phyloP scores from a whole-genome alignment of 2,329 filamentous ascomycete species.

The Microsporum audouinii region DNA sequence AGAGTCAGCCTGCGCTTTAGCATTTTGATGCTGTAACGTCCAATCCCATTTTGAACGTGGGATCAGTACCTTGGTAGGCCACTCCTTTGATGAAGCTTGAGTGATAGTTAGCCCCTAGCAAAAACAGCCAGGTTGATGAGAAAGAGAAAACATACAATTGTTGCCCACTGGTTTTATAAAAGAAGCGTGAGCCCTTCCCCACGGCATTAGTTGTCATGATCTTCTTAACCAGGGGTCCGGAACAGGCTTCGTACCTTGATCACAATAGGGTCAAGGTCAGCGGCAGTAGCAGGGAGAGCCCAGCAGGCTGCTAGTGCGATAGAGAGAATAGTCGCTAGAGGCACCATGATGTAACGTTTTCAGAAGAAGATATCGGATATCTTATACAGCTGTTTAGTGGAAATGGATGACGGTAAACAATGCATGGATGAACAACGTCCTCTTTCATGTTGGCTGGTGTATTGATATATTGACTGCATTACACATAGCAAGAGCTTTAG shows the following conservation, averaged over 20 bases:
- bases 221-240: background rate
- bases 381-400: background rate
- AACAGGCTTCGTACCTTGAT: constrained; percentile 46
- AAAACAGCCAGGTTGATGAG: background rate
- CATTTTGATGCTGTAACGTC: background rate
- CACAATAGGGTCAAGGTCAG: constrained; percentile 46
- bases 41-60: background rate
- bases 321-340: background rate
- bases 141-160: constrained; percentile 45
- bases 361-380: background rate
- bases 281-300: constrained; percentile 26
- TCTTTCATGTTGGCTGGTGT: background rate
- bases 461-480: background rate
- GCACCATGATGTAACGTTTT: background rate
- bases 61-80: constrained; percentile 59
- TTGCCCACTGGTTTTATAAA: constrained; percentile 69
- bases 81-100: constrained; percentile 73
- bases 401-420: background rate
- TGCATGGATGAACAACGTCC: background rate
- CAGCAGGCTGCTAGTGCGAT: background rate
- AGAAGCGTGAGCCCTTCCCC: constrained; percentile 65
- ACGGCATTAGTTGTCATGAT: background rate
- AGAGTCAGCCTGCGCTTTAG: constrained; percentile 19
- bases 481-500: background rate
- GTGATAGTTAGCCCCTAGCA: constrained; percentile 11